These are phyloP conservation scores for Guadua angustifolia DNA, from an alignment of 176 grass and related monocot species.

Conservation along the genomic window DNA sequence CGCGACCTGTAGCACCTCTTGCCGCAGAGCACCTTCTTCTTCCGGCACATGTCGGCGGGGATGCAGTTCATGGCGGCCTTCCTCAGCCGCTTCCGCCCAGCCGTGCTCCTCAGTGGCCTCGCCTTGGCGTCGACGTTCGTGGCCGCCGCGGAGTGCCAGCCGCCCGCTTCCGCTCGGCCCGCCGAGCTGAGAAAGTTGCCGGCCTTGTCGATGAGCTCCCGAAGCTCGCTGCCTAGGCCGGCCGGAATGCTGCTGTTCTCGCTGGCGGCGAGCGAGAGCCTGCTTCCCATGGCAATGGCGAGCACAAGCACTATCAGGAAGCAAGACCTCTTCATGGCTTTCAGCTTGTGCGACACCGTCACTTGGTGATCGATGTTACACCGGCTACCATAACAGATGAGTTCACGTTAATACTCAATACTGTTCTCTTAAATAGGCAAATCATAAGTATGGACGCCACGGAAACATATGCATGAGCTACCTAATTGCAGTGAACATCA, in stretches of 20 bases:
- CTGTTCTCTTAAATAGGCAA: constrained; percentile 60
- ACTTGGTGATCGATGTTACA: not conserved
- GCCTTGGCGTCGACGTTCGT: not conserved
- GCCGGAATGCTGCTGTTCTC: constrained; percentile 33
- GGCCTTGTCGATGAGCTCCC: constrained; percentile 43
- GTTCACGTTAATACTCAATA: constrained; percentile 23
- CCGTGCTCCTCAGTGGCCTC: constrained; percentile 26
- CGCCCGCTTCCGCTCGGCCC: not conserved
- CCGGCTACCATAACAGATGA: constrained; percentile 16
- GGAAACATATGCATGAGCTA: constrained; percentile 57
- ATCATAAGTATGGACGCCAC: not conserved
- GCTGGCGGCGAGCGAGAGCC: constrained; percentile 33
- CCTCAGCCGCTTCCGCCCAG: constrained; percentile 20
- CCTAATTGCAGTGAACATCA: constrained; percentile 58
- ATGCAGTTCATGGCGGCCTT: constrained; percentile 57
- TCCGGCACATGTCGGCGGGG: constrained; percentile 57
- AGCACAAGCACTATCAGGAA: constrained; percentile 59
- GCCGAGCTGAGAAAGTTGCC: constrained; percentile 50
- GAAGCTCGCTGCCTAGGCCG: constrained; percentile 47
- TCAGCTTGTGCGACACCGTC: not conserved
- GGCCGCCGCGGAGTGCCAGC: constrained; percentile 34
- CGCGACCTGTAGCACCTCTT: constrained; percentile 65
- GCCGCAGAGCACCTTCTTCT: constrained; percentile 71
- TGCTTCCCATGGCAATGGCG: constrained; percentile 45
- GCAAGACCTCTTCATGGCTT: constrained; percentile 56